Evolutionary conservation across 768 basidiomycete genomes (phyloP).

Genomic region (Neoboletus brunneissimus): DNA sequence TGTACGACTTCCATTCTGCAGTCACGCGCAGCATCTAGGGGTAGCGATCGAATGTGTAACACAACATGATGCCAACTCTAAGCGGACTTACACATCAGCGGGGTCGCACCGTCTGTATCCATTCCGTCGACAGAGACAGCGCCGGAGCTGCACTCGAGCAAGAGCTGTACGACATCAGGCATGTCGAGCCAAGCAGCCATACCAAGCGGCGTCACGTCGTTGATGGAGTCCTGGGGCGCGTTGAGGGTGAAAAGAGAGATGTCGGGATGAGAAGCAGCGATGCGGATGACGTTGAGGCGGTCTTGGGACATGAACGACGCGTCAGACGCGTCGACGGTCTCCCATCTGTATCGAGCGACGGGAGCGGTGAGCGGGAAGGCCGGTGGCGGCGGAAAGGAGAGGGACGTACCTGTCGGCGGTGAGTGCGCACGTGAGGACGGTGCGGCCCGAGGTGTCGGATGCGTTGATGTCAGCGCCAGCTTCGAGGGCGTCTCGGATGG

Average conservation of each 20-base stretch:
- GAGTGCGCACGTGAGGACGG: constrained; percentile 64
- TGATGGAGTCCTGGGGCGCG: constrained; percentile 65
- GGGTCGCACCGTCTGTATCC: constrained; percentile 73
- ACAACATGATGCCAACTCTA: not conserved
- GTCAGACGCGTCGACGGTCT: constrained; percentile 64
- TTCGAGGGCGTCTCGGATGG: constrained; percentile 50
- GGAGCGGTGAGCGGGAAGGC: constrained; percentile 2
- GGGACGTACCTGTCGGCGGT: constrained; percentile 64
- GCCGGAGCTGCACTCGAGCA: constrained; percentile 63
- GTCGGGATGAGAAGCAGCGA: constrained; percentile 52
- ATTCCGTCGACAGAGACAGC: constrained; percentile 69
- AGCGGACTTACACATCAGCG: constrained; percentile 72
- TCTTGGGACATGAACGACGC: constrained; percentile 60
- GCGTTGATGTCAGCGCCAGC: constrained; percentile 69
- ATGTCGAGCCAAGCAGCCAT: constrained; percentile 78
- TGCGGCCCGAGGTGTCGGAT: constrained; percentile 57
- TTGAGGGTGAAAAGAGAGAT: constrained; percentile 71
- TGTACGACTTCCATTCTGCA: constrained; percentile 65
- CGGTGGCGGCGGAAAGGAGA: constrained; percentile 1
- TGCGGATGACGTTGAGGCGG: constrained; percentile 57
- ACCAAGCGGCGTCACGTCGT: constrained; percentile 73
- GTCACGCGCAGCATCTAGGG: constrained; percentile 73
- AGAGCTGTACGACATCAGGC: constrained; percentile 53
- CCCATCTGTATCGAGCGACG: constrained; percentile 48
- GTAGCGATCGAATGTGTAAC: not conserved